Base-by-base conservation (phyloP, 768 basidiomycete species). In the Multifurca ochricompacta region DNA sequence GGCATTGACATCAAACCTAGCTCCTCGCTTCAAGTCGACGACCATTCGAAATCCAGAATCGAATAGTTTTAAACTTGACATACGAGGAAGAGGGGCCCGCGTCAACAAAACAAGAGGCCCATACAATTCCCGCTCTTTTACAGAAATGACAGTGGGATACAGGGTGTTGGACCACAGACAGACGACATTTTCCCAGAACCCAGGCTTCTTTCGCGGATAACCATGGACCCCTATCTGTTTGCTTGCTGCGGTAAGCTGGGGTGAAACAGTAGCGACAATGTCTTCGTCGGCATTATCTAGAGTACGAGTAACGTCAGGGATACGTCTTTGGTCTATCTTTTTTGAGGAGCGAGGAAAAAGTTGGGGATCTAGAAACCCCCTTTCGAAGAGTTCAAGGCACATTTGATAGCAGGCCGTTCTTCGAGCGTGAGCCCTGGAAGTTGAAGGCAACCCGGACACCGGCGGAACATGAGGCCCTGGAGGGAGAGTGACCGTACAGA, bases 61-160 rank as follows among this genome's bases (percentile, higher is more conserved):
- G 67, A 84, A 91, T 6, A 91, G 65, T 43, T 74, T 72, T 67
- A 91, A 81, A 31, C 67, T 61, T 2, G 72, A 64, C 19, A 91
- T 63, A 21, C 68, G 62, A 2, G 89, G 87, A 6, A 91, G 70
- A 14, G 86, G 84, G 23, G 74, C 71, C 41, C 82, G 76, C 7
- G 87, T 86, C 36, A 92, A 71, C 32, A 92, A 65, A 16, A 81
- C 65, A 51, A 92, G 69, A 3, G 87, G 82, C 10, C 75, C 76
- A 59, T 79, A 77, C n/a, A 68, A 56, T 49, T 69, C 60, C 16
- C 64, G 67, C 18, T 68, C 59, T 10, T 66, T 65, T 10, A 68
- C 64, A 4, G 74, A 65, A 46, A 89, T 69, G 30, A 86, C 66
- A 7, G 75, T 74, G 2, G 85, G 83, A 64, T 80, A 84, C n/a